These are phyloP conservation scores for Cardiosporidium cionae DNA, from an alignment of 169 alveolate species.

Conservation along the genomic window DNA sequence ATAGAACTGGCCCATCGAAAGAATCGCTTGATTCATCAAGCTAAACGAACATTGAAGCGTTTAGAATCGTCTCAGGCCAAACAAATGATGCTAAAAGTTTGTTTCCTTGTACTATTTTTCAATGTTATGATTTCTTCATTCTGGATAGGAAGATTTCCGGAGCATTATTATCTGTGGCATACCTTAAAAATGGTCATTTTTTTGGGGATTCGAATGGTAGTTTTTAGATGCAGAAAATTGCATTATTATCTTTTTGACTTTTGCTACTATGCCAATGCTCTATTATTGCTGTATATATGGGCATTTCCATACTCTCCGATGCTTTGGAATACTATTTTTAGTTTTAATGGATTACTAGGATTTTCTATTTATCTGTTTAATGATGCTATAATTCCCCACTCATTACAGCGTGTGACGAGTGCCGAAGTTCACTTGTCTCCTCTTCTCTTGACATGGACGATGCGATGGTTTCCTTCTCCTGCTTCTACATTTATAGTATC, in stretches of 20 bases:
- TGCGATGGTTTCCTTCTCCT: constrained; percentile 4
- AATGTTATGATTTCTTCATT: background rate
- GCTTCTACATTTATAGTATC: background rate
- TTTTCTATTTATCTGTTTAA: background rate
- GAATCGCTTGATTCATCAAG: background rate
- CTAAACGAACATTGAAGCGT: background rate
- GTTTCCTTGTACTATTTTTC: background rate
- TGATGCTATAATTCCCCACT: background rate
- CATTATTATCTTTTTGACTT: constrained; percentile 4
- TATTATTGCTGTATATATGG: background rate
- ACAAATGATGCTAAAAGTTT: background rate
- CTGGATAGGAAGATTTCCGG: background rate
- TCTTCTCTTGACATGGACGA: constrained; percentile 1
- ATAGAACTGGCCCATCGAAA: background rate
- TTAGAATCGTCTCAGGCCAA: background rate
- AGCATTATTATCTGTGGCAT: background rate
- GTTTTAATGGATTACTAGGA: background rate
- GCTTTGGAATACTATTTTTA: background rate
- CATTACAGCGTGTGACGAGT: constrained; percentile 1
- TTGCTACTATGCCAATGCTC: constrained; percentile 1
- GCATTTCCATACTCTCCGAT: background rate
- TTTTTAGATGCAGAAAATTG: background rate
- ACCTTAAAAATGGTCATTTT: background rate
- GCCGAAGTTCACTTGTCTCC: constrained; percentile 6
- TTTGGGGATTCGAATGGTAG: background rate